Evolutionary conservation across 2,329 filamentous ascomycete species (phyloP), one percentile per base, ranked within the genome.

Genomic region (Ophiosphaerella herpotricha): DNA sequence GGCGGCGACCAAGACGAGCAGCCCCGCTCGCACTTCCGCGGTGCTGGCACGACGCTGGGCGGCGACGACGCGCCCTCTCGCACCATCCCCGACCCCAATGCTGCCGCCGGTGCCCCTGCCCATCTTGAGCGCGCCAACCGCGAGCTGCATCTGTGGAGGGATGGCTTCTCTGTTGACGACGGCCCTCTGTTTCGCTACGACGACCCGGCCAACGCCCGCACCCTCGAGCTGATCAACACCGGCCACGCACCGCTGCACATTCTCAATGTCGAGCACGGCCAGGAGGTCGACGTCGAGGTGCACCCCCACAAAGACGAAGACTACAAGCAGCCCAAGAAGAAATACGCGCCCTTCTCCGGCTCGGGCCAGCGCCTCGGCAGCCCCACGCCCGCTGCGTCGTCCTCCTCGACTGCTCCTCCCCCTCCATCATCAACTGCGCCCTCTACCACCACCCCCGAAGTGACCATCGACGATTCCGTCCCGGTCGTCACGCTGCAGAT

Each of bases 151-250:
- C 80, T 94, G 38, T 95, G 90, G 90, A 81, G 82, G 36, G 87
- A 95, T 67, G 90, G 90, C 12, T 93, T 94, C 75, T 93, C 89
- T 57, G 85, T 95, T 53, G 90, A 92, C 52, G 89, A 94, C 64
- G 90, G 90, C 24, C 83, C 86, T 39, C 82, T 94, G 33, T 86
- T 83, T 68, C 85, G 89, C 48, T 93, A 90, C 66, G 88, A 92
- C 63, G 89, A 94, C 70, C 89, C 89, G 0, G 81, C 81, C 26
- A 91, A 93, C 68, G 83, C 85, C 26, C 79, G 81, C 42, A 88
- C 88, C 45, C 78, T 94, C 38, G 79, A 85, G 50, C 87, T 91
- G 80, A 94, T 94, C 63, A 85, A 89, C 52, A 81, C 83, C 16
- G 90, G 90, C 7, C 85, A 88, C 14, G 90, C 89, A 0, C 90